Conservation (phyloP, 2,329 filamentous ascomycete species). For the Biscogniauxia mediterranea region DNA sequence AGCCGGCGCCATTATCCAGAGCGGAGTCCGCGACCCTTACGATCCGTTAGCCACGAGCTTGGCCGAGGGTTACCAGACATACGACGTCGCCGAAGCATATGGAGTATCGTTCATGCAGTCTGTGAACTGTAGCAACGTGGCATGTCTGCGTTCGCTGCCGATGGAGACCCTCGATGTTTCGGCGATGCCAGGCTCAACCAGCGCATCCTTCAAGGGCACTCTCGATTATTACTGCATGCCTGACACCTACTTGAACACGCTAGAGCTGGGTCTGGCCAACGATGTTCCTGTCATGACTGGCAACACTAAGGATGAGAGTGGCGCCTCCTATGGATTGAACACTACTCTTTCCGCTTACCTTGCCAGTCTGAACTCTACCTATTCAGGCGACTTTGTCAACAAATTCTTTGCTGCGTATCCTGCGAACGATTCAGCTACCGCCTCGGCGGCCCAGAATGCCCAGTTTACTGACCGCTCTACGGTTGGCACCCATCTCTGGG, state of each 20-base stretch:
- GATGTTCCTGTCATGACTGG: slow-evolving; percentile 32
- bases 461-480: slow-evolving; percentile 25
- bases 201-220: slow-evolving; percentile 7
- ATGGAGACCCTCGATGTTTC: slow-evolving; percentile 10
- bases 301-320: slow-evolving; percentile 31
- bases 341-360: slow-evolving; percentile 24
- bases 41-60: slow-evolving; percentile 22
- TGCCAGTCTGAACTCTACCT: slow-evolving; percentile 18
- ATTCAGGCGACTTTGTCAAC: slow-evolving; percentile 11
- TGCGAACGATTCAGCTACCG: slow-evolving; percentile 18
- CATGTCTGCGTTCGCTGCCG: slow-evolving; percentile 16
- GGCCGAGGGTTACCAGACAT: slow-evolving; percentile 22
- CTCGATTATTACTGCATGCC: slow-evolving; percentile 23
- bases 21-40: slow-evolving; percentile 27
- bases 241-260: slow-evolving; percentile 25
- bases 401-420: slow-evolving; percentile 21
- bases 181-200: slow-evolving; percentile 7
- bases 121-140: slow-evolving; percentile 20
- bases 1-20: slow-evolving; percentile 27
- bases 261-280: slow-evolving; percentile 24
- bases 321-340: slow-evolving; percentile 22
- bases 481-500: slow-evolving; percentile 27
- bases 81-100: slow-evolving; percentile 10
- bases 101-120: slow-evolving; percentile 11
- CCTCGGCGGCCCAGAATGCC: slow-evolving; percentile 22